A percentile compares a stretch with the other conserved stretches of the same genome.
Evolutionary conservation across 371 early-diverging fungal genomes (phyloP).

Genomic region (Gilbertella persicaria): DNA sequence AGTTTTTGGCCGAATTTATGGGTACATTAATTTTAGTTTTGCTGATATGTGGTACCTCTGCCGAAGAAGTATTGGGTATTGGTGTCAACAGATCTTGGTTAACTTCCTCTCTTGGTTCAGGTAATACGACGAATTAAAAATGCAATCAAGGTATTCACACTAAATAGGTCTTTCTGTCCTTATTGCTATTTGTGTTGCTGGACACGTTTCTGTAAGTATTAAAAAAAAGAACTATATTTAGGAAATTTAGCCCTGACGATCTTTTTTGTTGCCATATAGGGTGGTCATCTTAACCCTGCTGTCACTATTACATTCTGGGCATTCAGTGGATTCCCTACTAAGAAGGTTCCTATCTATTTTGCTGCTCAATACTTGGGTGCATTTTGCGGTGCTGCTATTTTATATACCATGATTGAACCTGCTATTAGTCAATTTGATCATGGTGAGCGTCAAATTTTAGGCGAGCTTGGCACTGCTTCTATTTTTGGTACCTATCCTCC

Average conservation of each 20-base stretch:
- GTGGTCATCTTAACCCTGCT: conserved; percentile 83
- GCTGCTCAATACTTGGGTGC: conserved; percentile 70
- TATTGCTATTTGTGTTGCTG: conserved; percentile 63
- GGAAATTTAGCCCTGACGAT: background rate
- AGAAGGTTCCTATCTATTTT: conserved; percentile 63
- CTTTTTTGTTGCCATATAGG: conserved; percentile 39
- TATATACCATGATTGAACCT: conserved; percentile 58
- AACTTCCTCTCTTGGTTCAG: conserved; percentile 37
- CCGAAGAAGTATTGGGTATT: conserved; percentile 45
- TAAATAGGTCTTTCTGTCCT: conserved; percentile 38
- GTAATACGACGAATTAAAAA: conserved; percentile 16
- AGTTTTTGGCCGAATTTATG: conserved; percentile 80
- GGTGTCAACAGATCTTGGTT: conserved; percentile 38
- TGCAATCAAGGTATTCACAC: background rate
- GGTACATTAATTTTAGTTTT: conserved; percentile 75
- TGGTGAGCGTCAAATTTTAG: conserved; percentile 57
- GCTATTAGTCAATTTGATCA: conserved; percentile 63
- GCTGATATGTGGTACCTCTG: conserved; percentile 69
- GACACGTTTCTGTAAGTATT: conserved; percentile 74
- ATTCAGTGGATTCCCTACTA: conserved; percentile 69
- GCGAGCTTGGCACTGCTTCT: conserved; percentile 68
- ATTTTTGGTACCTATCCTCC: conserved; percentile 73
- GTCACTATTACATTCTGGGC: conserved; percentile 70
- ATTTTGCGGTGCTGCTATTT: conserved; percentile 70
- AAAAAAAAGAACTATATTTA: background rate